Evolutionary conservation across 495 filamentous ascomycete species (phyloP).

Genomic region (Podospora didyma): DNA sequence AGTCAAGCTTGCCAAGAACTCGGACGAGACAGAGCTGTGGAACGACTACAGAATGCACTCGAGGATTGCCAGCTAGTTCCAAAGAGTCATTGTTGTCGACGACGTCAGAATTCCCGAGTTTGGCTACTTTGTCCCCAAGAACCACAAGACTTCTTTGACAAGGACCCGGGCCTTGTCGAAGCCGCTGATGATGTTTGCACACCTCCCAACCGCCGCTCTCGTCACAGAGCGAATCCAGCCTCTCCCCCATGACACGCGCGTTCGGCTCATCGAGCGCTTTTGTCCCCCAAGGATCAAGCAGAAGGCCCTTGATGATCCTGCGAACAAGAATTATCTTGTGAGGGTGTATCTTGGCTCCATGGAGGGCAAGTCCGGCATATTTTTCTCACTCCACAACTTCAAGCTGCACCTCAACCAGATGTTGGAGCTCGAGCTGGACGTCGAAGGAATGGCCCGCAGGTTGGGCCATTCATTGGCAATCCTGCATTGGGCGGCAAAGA

Average conservation of each 20-base stretch:
- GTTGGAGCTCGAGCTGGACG: constrained; percentile 1
- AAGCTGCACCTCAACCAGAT: constrained; percentile 17
- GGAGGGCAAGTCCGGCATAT: constrained; percentile 1
- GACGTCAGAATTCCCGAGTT: constrained; percentile 5
- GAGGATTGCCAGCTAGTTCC: not conserved
- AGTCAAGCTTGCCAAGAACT: constrained; percentile 10
- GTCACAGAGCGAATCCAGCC: constrained; percentile 5
- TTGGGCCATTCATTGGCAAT: constrained; percentile 8
- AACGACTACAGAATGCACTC: constrained; percentile 7
- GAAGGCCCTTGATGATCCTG: constrained; percentile 3
- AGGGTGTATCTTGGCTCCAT: constrained; percentile 20
- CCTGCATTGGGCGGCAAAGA: constrained; percentile 15
- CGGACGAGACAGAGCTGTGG: constrained; percentile 2
- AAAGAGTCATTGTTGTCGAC: not conserved
- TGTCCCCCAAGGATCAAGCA: constrained; percentile 13
- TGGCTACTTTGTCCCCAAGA: not conserved
- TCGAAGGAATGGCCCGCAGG: not conserved
- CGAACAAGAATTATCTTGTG: constrained; percentile 25
- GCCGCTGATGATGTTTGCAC: constrained; percentile 1
- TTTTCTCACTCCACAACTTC: constrained; percentile 16
- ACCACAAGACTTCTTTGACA: not conserved
- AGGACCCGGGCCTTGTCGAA: not conserved
- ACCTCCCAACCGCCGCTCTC: constrained; percentile 8
- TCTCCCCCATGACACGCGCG: constrained; percentile 4
- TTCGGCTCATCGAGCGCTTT: constrained; percentile 23